Percentiles rank a stretch among this genome's conserved stretches.
Conservation (phyloP, 2,329 filamentous ascomycete species). For the Botrytis tulipae region DNA sequence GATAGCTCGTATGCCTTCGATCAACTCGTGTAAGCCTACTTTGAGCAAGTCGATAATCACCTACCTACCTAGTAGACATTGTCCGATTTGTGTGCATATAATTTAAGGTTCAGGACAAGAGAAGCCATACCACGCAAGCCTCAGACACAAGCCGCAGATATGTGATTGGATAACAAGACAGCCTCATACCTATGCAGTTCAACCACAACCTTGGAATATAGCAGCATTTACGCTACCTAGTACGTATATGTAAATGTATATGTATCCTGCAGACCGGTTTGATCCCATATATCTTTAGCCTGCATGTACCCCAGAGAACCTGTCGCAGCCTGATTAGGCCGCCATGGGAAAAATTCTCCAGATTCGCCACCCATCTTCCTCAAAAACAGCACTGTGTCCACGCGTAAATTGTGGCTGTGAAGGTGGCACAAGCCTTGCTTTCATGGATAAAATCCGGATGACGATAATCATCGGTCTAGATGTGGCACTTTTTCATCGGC, state of each 20-base stretch:
- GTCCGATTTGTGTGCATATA: neutral
- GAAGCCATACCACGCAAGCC: neutral
- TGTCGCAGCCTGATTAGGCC: neutral
- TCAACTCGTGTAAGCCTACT: neutral
- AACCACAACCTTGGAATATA: neutral
- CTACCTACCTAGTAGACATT: neutral
- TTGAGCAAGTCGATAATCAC: neutral
- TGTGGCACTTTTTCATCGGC: neutral
- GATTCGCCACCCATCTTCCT: neutral
- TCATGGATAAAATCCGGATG: neutral
- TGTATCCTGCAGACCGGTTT: neutral
- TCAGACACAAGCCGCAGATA: neutral
- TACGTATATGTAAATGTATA: neutral
- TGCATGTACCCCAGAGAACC: neutral
- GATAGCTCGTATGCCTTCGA: too few species aligned
- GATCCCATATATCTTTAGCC: neutral
- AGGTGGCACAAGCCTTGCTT: neutral
- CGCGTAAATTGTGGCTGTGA: neutral
- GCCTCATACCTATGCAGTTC: neutral
- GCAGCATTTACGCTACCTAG: neutral
- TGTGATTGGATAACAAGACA: neutral
- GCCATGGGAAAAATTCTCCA: neutral
- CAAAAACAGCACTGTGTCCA: neutral
- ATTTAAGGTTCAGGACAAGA: neutral
- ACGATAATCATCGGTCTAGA: neutral